Conservation (phyloP, 345 rosid species). For the Gossypium sturtianum region DNA sequence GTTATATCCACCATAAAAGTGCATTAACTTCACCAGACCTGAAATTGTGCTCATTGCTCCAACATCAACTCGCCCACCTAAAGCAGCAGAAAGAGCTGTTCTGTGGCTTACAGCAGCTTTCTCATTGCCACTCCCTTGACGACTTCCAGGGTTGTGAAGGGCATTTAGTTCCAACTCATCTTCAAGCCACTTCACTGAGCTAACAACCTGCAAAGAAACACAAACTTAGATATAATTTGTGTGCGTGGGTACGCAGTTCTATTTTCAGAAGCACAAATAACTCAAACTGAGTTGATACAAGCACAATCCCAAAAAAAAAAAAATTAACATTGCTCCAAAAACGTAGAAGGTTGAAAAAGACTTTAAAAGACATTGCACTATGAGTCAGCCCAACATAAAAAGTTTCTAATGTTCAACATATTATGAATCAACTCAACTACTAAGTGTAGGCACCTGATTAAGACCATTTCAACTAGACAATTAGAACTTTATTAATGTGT, state of each 20-base stretch:
- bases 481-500: neutral
- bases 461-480: neutral
- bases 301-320: neutral
- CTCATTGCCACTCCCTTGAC: constrained; percentile 89
- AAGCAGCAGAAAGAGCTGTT: constrained; percentile 88
- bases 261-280: neutral
- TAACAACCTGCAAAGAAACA: constrained; percentile 61
- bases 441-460: neutral
- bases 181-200: constrained; percentile 99
- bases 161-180: constrained; percentile 98
- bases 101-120: constrained; percentile 86
- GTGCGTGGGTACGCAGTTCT: neutral
- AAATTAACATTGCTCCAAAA: neutral
- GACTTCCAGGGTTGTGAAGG: constrained; percentile 91
- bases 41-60: constrained; percentile 89
- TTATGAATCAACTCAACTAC: neutral
- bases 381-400: neutral
- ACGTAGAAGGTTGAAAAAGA: neutral
- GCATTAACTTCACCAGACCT: constrained; percentile 38
- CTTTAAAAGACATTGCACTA: neutral
- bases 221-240: neutral
- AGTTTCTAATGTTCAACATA: neutral
- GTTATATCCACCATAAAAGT: constrained; percentile 8
- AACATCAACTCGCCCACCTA: constrained; percentile 88
- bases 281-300: neutral